A percentile compares a stretch with the other conserved stretches of the same genome.
Evolutionary conservation across 345 rosid species (phyloP).

Genomic region (Linum usitatissimum): DNA sequence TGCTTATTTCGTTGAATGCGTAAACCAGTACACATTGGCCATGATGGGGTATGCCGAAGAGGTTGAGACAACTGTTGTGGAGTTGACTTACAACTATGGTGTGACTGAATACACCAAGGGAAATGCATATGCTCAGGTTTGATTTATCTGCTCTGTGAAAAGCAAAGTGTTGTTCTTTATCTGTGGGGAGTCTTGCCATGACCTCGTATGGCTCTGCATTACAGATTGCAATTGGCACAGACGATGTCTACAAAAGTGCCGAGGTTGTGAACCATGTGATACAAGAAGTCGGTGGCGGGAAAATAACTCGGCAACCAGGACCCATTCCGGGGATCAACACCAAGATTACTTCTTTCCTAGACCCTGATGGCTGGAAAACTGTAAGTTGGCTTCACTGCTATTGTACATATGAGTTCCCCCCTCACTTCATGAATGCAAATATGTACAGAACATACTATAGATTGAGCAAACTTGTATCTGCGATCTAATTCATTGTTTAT

Average conservation of each 20-base stretch:
- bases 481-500: background rate
- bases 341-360: constrained; percentile 72
- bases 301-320: constrained; percentile 77
- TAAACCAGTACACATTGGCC: constrained; percentile 60
- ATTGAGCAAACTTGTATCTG: background rate
- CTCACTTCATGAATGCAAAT: too few species aligned
- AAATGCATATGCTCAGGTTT: constrained; percentile 84
- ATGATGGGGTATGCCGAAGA: constrained; percentile 91
- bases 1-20: background rate
- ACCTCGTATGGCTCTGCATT: background rate
- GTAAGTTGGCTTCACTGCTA: constrained; percentile 26
- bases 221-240: constrained; percentile 72
- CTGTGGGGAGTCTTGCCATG: background rate
- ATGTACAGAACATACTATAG: background rate
- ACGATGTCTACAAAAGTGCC: constrained; percentile 91
- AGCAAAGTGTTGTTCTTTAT: background rate
- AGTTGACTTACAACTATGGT: constrained; percentile 70
- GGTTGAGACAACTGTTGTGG: constrained; percentile 64
- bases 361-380: constrained; percentile 98
- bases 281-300: constrained; percentile 90
- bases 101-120: constrained; percentile 93
- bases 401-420: too few species aligned
- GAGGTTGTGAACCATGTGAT: constrained; percentile 60
- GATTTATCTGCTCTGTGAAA: background rate
- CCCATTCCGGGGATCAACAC: constrained; percentile 84